Base-by-base conservation (phyloP, 2,329 filamentous ascomycete species). In the Cadophora malorum region DNA sequence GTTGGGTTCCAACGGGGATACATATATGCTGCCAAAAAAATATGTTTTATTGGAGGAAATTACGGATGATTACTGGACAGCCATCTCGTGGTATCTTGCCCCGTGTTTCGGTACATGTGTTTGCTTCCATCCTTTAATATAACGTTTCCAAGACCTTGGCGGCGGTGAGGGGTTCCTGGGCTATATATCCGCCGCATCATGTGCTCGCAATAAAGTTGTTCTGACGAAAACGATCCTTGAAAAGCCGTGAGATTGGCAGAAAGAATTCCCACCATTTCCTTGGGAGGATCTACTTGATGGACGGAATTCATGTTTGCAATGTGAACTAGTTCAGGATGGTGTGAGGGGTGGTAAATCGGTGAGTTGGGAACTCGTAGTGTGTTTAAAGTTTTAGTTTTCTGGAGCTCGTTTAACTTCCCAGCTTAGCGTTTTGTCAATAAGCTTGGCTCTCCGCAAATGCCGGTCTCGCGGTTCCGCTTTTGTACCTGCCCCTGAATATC, bases 21-120 rank as follows among this genome's bases (percentile, higher is more conserved):
- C 38, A 25, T 59, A 59, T 59, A 38, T 59, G n/a, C 19, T 23
- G 23, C 8, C 8, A 2, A 19, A 5, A 14, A 38, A 21, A 19
- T 6, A 8, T 5, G 35, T 38, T 38, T 45, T 2, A 59, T 59
- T 59, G 56, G 56, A 59, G 56, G 56, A 59, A 59, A 59, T 41
- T 45, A 28, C 5, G 52, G 25, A n/a, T 55, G 52, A n/a, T 33
- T 16, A 31, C 16, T 53, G n/a, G n/a, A 33, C 10, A 58, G 16
- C 38, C 23, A 2, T 59, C 33, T 38, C 35, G 35, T 59, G 33
- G 56, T 10, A 38, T 45, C 25, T 59, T 45, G 12, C 10, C 33
- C 56, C 33, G 56, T 45, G 5, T 21, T 45, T 59, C 33, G 56
- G 56, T 41, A 45, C 35, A 59, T 41, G 21, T 59, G n/a, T 25